Conservation (phyloP, 2,329 filamentous ascomycete species). For the Ascochyta viciae-villosae region DNA sequence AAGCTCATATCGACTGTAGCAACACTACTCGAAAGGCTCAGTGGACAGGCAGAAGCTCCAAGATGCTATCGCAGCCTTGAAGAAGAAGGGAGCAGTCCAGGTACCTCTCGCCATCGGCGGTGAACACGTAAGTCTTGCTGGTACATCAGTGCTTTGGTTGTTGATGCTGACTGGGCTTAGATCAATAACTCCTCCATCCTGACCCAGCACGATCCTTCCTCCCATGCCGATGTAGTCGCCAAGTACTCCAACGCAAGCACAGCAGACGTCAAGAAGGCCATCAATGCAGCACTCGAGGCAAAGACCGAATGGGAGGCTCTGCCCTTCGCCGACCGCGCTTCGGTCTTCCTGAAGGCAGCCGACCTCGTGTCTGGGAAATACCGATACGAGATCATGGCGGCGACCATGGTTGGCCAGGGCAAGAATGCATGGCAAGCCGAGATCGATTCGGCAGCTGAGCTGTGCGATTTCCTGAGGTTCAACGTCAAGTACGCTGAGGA, state of each 20-base stretch:
- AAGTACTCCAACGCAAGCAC: conserved; percentile 83
- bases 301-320: conserved; percentile 85
- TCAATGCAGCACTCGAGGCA: conserved; percentile 83
- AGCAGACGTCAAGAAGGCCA: conserved; percentile 78
- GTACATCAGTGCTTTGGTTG: background rate
- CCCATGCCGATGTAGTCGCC: conserved; percentile 78
- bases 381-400: conserved; percentile 94
- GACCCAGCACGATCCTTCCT: conserved; percentile 81
- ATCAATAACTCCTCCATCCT: conserved; percentile 71
- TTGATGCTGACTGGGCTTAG: conserved; percentile 49
- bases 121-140: conserved; percentile 67
- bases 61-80: conserved; percentile 73
- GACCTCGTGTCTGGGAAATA: conserved; percentile 92
- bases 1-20: conserved; percentile 60
- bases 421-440: conserved; percentile 99
- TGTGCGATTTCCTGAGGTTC: conserved; percentile 91
- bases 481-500: conserved; percentile 94
- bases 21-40: conserved; percentile 87
- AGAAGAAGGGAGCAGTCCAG: conserved; percentile 73
- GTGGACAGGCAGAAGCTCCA: conserved; percentile 77
- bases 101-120: conserved; percentile 86
- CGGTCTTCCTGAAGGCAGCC: conserved; percentile 94
- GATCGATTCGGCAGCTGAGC: conserved; percentile 92
- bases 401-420: conserved; percentile 94
- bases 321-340: conserved; percentile 88